A percentile compares a stretch with the other conserved stretches of the same genome.
Evolutionary conservation across 805 yeast genomes (phyloP).

Genomic region (Lipomyces orientalis): DNA sequence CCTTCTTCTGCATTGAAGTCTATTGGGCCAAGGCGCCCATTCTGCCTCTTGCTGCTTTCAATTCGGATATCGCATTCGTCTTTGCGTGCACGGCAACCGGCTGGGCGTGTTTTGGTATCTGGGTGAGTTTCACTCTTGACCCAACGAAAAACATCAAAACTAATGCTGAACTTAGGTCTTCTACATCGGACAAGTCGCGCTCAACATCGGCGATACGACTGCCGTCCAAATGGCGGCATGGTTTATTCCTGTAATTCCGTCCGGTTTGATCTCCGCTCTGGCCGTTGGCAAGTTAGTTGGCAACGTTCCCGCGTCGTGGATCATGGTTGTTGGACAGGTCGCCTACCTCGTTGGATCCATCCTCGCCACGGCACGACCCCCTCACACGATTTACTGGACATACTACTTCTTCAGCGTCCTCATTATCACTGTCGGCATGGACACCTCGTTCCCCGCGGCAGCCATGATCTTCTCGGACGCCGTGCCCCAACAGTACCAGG

Average conservation of each 20-base stretch:
- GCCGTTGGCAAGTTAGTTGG: conserved; percentile 55
- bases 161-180: conserved; percentile 46
- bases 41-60: conserved; percentile 58
- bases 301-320: conserved; percentile 55
- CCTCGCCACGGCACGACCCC: conserved; percentile 62
- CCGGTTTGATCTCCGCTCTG: conserved; percentile 63
- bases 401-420: conserved; percentile 62
- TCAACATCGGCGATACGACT: conserved; percentile 57
- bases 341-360: conserved; percentile 62
- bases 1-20: conserved; percentile 59
- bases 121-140: conserved; percentile 43
- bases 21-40: conserved; percentile 56
- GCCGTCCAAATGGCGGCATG: conserved; percentile 56
- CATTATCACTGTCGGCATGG: conserved; percentile 75
- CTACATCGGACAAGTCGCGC: conserved; percentile 60
- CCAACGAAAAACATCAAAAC: too few species aligned
- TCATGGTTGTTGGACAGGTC: conserved; percentile 57
- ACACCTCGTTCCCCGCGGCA: conserved; percentile 75
- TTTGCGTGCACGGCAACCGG: conserved; percentile 62
- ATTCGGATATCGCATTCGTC: conserved; percentile 54
- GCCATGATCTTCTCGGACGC: conserved; percentile 24
- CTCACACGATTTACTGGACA: conserved; percentile 63
- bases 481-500: too few species aligned
- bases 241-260: conserved; percentile 54
- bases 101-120: conserved; percentile 80